Conservation (phyloP, 225 moss, liverwort and hornwort genomes). For the Bryum argenteum region DNA sequence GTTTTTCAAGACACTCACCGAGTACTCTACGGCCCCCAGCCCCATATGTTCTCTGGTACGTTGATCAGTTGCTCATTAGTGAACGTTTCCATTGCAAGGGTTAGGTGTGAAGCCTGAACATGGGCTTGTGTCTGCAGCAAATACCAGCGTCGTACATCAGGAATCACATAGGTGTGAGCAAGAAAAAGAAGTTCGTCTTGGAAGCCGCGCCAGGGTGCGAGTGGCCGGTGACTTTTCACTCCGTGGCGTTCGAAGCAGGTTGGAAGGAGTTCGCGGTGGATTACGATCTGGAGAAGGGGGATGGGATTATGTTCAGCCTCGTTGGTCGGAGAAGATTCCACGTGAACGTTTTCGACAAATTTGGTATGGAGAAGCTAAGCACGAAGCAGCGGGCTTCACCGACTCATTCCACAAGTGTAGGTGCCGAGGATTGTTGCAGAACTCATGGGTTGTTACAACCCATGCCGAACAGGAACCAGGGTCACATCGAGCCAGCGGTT, state of each 20-base stretch:
- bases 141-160: conserved; percentile 37
- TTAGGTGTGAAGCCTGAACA: background rate
- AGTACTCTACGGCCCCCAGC: conserved; percentile 31
- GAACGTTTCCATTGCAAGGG: background rate
- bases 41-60: conserved; percentile 38
- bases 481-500: too few species aligned
- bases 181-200: conserved; percentile 29
- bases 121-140: conserved; percentile 38
- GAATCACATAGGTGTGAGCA: conserved; percentile 24
- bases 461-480: too few species aligned
- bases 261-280: conserved; percentile 52
- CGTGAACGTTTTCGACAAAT: conserved; percentile 47
- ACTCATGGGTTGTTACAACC: too few species aligned
- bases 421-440: conserved; percentile 15
- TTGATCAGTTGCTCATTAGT: conserved; percentile 6
- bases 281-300: conserved; percentile 51
- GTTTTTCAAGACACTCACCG: conserved; percentile 40
- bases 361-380: conserved; percentile 46
- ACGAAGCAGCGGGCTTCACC: conserved; percentile 8
- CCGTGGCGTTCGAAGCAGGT: conserved; percentile 34
- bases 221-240: conserved; percentile 42
- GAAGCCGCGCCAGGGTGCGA: conserved; percentile 37
- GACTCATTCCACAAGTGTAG: conserved; percentile 16
- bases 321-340: conserved; percentile 32
- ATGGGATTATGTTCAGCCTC: conserved; percentile 34